Evolutionary conservation across 2,329 filamentous ascomycete species (phyloP).

Genomic region (Zymoseptoria passerinii): DNA sequence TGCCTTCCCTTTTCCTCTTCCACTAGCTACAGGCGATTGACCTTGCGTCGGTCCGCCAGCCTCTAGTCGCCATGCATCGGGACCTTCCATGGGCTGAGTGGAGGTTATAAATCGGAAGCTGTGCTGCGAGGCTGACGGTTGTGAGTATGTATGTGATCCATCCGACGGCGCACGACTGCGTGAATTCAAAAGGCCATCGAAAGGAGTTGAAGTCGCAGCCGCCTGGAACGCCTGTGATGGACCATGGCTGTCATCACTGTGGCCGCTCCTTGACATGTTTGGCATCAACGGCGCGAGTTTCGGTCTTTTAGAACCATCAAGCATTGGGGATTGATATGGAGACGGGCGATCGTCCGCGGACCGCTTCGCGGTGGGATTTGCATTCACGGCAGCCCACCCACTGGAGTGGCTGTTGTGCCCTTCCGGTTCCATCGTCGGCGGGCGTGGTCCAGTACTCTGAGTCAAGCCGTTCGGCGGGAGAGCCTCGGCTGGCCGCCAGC

Average conservation of each 20-base stretch:
- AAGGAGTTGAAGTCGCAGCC: slow-evolving; percentile 3
- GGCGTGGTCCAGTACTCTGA: slow-evolving; percentile 8
- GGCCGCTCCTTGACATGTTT: slow-evolving; percentile 29
- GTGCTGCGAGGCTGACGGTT: slow-evolving; percentile 15
- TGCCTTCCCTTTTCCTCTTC: slow-evolving; percentile 21
- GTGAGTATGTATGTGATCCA: slow-evolving; percentile 23
- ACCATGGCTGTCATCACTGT: slow-evolving; percentile 21
- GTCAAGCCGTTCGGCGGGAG: slow-evolving; percentile 13
- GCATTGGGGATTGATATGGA: slow-evolving; percentile 22
- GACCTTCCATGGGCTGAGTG: slow-evolving; percentile 21
- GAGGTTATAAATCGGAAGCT: slow-evolving; percentile 29
- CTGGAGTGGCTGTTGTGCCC: slow-evolving; percentile 12
- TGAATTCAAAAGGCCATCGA: slow-evolving; percentile 10
- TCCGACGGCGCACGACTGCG: slow-evolving; percentile 29
- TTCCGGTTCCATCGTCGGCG: slow-evolving; percentile 18
- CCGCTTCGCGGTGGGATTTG: slow-evolving; percentile 35
- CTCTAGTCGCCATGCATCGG: slow-evolving; percentile 25
- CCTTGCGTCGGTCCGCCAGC: slow-evolving; percentile 3
- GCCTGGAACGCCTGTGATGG: slow-evolving; percentile 12
- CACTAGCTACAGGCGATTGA: background rate
- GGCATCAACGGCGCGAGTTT: slow-evolving; percentile 33
- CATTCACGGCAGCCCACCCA: slow-evolving; percentile 40
- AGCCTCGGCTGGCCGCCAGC: slow-evolving; percentile 25
- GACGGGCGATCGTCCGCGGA: slow-evolving; percentile 29
- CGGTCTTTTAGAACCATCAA: slow-evolving; percentile 39